Evolutionary conservation across 139 green algal species (phyloP).

Genomic region (Micractinium conductrix): DNA sequence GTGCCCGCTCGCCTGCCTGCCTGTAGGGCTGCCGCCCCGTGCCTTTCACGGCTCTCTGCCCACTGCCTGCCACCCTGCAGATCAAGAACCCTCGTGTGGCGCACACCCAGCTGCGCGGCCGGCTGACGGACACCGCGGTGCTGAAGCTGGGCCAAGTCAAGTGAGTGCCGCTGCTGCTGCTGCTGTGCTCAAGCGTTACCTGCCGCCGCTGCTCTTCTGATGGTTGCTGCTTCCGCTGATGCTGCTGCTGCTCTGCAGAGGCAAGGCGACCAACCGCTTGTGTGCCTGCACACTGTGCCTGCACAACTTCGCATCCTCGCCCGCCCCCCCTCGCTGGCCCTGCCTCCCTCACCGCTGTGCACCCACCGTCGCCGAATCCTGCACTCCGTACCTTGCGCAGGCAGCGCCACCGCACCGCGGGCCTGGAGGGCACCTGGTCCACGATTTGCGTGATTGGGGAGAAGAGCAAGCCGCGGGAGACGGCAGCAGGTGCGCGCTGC

Average conservation of each 20-base stretch:
- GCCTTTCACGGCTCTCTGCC: not conserved
- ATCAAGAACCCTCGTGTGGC: conserved; percentile 59
- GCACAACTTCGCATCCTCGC: not conserved
- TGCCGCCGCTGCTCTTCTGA: no score
- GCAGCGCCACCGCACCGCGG: conserved; percentile 6
- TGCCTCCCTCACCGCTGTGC: no score
- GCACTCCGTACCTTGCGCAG: conserved; percentile 4
- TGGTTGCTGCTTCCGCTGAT: no score
- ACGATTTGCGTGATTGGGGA: conserved; percentile 53
- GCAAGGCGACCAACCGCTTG: no score
- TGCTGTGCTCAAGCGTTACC: no score
- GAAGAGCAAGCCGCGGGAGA: conserved; percentile 42
- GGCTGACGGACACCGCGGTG: conserved; percentile 30
- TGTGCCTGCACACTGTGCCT: not conserved
- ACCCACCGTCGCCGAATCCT: no score
- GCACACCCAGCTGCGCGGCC: conserved; percentile 43
- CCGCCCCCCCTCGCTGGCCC: not conserved
- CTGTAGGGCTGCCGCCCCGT: not conserved
- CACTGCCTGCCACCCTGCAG: conserved; percentile 9
- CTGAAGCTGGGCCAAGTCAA: conserved; percentile 40
- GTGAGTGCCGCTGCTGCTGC: conserved; percentile 18
- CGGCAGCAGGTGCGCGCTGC: no score
- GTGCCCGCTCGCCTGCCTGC: not conserved
- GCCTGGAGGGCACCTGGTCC: conserved; percentile 42
- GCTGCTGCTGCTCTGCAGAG: no score